These are phyloP conservation scores for Rhodotorula sp. DNA, from an alignment of 1,284 basidiomycete genomes.

Conservation along the genomic window DNA sequence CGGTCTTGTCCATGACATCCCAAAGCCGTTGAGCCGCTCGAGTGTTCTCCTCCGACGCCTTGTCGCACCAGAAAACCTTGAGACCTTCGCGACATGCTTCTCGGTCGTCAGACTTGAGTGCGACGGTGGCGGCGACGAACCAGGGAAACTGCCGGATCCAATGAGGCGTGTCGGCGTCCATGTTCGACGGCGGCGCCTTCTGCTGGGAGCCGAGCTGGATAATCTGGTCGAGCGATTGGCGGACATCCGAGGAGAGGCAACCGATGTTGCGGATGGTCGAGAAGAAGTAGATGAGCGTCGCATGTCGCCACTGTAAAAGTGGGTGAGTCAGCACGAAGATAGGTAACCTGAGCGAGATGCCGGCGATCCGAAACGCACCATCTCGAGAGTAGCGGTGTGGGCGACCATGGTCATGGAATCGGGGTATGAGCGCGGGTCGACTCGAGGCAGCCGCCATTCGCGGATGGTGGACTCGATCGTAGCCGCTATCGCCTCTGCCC, in stretches of 20 bases:
- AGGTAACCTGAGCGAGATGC: too few species aligned
- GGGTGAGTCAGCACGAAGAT: background rate
- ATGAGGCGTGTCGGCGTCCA: background rate
- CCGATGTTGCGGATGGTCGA: background rate
- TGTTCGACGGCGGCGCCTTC: background rate
- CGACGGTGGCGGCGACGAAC: constrained; percentile 6
- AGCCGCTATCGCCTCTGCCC: too few species aligned
- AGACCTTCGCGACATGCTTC: background rate
- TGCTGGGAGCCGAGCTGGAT: background rate
- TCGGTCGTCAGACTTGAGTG: background rate
- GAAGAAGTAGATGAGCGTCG: constrained; percentile 2
- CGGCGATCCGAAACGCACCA: too few species aligned
- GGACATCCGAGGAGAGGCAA: background rate
- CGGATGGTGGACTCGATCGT: too few species aligned
- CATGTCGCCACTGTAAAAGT: background rate
- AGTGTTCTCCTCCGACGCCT: constrained; percentile 1
- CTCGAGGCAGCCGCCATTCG: too few species aligned
- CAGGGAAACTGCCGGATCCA: constrained; percentile 2
- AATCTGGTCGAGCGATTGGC: constrained; percentile 1
- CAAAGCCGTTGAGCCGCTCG: background rate
- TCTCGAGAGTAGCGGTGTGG: too few species aligned
- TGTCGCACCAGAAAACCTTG: background rate
- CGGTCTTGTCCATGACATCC: constrained; percentile 1
- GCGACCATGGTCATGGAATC: too few species aligned
- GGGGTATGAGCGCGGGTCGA: too few species aligned